A percentile compares a stretch with the other conserved stretches of the same genome.
These are phyloP conservation scores for Rosa lucieae DNA, from an alignment of 306 rosid genomes.

Conservation along the genomic window DNA sequence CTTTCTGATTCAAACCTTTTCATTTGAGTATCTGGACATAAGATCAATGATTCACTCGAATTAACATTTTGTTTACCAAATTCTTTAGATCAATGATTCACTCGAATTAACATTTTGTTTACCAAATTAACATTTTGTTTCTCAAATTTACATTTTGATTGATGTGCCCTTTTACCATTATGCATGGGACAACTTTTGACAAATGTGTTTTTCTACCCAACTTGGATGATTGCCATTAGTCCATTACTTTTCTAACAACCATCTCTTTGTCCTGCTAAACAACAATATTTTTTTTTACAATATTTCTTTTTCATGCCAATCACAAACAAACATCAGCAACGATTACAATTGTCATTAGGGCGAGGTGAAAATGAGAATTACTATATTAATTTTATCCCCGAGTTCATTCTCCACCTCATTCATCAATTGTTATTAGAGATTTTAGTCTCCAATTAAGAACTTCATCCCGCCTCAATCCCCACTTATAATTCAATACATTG, in stretches of 20 bases:
- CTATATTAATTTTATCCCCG: too few species aligned
- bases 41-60: background rate
- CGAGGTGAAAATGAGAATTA: too few species aligned
- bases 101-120: too few species aligned
- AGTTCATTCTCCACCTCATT: too few species aligned
- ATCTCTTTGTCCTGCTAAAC: background rate
- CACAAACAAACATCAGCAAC: too few species aligned
- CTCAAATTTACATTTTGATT: background rate
- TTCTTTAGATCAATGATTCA: background rate
- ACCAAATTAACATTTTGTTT: too few species aligned
- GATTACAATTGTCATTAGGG: too few species aligned
- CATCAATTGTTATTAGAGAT: too few species aligned
- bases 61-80: background rate
- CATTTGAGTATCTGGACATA: background rate
- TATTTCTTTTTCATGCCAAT: background rate
- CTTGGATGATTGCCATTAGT: background rate
- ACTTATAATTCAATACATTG: too few species aligned
- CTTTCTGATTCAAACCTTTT: constrained; percentile 4
- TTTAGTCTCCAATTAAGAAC: too few species aligned
- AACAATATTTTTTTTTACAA: background rate
- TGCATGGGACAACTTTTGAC: background rate
- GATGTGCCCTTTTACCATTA: background rate
- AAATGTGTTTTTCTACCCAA: background rate
- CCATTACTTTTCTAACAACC: background rate
- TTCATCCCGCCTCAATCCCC: too few species aligned